phyloP scores from a whole-genome alignment of 75 land plant species.

The Pseudotsuga menziesii region DNA sequence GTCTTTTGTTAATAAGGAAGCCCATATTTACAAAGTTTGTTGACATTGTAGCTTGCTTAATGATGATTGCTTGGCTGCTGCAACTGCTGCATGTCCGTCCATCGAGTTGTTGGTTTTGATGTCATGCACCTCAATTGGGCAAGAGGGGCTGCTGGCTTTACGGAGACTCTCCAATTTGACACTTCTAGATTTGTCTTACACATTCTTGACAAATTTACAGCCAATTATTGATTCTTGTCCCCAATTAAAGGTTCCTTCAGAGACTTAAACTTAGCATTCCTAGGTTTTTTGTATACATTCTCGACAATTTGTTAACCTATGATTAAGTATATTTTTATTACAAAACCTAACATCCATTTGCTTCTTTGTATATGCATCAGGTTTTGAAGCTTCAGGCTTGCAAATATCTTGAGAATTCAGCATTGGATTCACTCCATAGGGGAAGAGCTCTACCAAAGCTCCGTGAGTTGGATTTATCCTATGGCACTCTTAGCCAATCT shows the following conservation, averaged over 20 bases:
- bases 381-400: constrained; percentile 90
- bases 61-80: constrained; percentile 85
- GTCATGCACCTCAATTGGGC: constrained; percentile 81
- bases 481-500: constrained; percentile 72
- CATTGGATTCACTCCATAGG: constrained; percentile 81
- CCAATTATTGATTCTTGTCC: constrained; percentile 86
- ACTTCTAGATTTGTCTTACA: constrained; percentile 88
- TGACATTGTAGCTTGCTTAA: constrained; percentile 61
- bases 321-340: neutral
- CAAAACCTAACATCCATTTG: neutral
- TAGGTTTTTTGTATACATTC: too few relatives aligned
- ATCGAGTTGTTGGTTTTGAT: constrained; percentile 82
- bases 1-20: neutral
- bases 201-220: constrained; percentile 76
- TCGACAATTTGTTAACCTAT: too few relatives aligned
- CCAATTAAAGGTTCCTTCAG: constrained; percentile 58
- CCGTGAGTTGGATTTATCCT: constrained; percentile 83
- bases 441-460: constrained; percentile 77
- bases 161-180: constrained; percentile 61
- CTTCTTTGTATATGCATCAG: constrained; percentile 22
- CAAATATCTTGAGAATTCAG: constrained; percentile 76
- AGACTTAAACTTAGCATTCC: too few relatives aligned
- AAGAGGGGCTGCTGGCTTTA: constrained; percentile 71
- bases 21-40: constrained; percentile 5
- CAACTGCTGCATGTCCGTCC: constrained; percentile 71